phyloP scores from a whole-genome alignment of 1,284 basidiomycete species.

The Schizophyllum commune region DNA sequence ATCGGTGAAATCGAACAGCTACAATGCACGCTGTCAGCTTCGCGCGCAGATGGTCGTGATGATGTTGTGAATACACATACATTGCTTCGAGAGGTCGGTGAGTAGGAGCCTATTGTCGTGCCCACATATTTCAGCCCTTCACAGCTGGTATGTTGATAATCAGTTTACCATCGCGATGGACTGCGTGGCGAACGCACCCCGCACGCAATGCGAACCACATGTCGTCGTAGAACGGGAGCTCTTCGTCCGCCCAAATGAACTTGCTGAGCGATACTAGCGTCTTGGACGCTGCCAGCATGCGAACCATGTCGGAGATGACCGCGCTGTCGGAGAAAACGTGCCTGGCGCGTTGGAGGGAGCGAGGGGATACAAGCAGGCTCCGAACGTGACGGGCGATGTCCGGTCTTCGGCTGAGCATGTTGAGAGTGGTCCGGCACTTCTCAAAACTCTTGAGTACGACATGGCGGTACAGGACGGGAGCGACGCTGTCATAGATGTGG shows the following conservation, averaged over 20 bases:
- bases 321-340: constrained; percentile 24
- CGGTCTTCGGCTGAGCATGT: constrained; percentile 47
- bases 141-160: constrained; percentile 36
- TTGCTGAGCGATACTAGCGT: constrained; percentile 52
- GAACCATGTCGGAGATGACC: constrained; percentile 34
- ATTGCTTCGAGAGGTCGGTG: constrained; percentile 49
- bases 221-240: constrained; percentile 55
- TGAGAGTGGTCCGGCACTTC: constrained; percentile 55
- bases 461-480: constrained; percentile 49
- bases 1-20: constrained; percentile 62
- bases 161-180: constrained; percentile 4
- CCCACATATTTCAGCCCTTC: constrained; percentile 51
- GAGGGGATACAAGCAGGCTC: constrained; percentile 42
- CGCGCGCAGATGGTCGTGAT: background rate
- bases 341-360: constrained; percentile 12
- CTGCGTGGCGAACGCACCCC: constrained; percentile 35
- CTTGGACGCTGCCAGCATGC: constrained; percentile 34
- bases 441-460: constrained; percentile 43
- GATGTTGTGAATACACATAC: constrained; percentile 29
- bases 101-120: constrained; percentile 50
- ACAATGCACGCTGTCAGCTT: background rate
- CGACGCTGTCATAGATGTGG: constrained; percentile 40
- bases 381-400: constrained; percentile 59
- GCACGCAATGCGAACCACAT: constrained; percentile 66
- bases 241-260: constrained; percentile 65